These are phyloP conservation scores for Gossypium longicalyx DNA, from an alignment of 345 rosid species.

Conservation along the genomic window DNA sequence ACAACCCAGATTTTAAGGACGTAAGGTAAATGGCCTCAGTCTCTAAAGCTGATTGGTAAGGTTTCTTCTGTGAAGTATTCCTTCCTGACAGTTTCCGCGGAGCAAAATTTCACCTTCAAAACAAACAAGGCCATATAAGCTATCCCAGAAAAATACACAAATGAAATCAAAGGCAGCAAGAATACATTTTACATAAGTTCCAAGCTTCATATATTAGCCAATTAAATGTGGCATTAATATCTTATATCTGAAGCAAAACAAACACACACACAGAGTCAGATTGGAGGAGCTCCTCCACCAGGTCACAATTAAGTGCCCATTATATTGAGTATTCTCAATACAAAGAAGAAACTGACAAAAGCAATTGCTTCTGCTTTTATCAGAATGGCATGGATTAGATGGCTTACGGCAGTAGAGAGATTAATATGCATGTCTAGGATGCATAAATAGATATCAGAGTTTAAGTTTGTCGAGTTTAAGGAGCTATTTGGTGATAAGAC, in stretches of 20 bases:
- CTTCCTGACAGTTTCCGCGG: constrained; percentile 51
- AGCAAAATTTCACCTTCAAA: constrained; percentile 75
- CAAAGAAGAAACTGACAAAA: background rate
- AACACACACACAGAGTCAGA: background rate
- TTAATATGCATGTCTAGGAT: background rate
- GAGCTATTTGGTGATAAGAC: background rate
- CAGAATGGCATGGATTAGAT: background rate
- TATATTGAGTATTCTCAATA: background rate
- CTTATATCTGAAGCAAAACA: background rate
- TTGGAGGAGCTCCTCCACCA: background rate
- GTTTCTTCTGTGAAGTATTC: constrained; percentile 84
- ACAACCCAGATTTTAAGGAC: background rate
- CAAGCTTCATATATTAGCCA: background rate
- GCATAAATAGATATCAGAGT: background rate
- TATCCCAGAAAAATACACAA: background rate
- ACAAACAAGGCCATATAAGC: background rate
- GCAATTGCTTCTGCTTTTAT: background rate
- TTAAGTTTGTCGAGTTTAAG: background rate
- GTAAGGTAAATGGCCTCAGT: constrained; percentile 21
- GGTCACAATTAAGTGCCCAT: background rate
- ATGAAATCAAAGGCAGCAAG: background rate
- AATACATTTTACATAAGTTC: background rate
- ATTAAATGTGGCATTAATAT: background rate
- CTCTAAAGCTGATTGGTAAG: constrained; percentile 49
- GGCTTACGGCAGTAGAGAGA: background rate